Evolutionary conservation across 805 yeast genomes (phyloP).

Genomic region (Teunomyces kruisii): DNA sequence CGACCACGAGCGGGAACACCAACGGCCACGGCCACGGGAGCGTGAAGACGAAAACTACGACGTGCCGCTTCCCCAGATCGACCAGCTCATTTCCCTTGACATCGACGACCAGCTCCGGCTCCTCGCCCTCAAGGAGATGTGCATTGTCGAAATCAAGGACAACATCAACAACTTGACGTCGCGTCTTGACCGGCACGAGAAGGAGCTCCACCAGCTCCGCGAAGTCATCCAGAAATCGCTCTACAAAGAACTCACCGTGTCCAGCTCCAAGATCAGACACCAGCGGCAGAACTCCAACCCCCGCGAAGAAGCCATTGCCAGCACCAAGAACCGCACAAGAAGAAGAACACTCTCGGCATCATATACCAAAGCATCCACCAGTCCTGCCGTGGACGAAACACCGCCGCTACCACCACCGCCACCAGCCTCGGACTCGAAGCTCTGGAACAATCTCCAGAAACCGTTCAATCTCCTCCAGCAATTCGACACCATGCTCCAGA

Average conservation of each 20-base stretch:
- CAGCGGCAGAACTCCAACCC: conserved; percentile 23
- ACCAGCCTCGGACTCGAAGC: conserved; percentile 14
- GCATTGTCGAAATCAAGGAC: conserved; percentile 62
- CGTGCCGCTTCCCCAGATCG: conserved; percentile 31
- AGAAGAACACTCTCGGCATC: conserved; percentile 13
- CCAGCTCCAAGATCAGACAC: conserved; percentile 8
- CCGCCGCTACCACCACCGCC: not conserved
- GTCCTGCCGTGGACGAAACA: conserved; percentile 2
- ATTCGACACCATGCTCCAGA: conserved; percentile 64
- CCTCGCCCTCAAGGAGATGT: conserved; percentile 69
- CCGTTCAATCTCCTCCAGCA: conserved; percentile 58
- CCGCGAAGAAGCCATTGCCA: conserved; percentile 27
- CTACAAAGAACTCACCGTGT: conserved; percentile 35
- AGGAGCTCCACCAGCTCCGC: conserved; percentile 53
- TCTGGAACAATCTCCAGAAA: conserved; percentile 30
- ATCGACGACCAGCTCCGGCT: conserved; percentile 57
- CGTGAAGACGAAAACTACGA: conserved; percentile 24
- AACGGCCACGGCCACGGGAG: not conserved
- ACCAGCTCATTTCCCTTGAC: conserved; percentile 29
- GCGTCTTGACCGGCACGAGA: conserved; percentile 41
- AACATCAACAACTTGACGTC: conserved; percentile 44
- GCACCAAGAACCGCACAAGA: conserved; percentile 25
- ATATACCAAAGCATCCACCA: not conserved
- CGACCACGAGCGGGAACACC: not conserved
- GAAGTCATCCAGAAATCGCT: conserved; percentile 46